Evolutionary conservation across 176 grass and related monocot species (phyloP).

Genomic region (Secale cereale): DNA sequence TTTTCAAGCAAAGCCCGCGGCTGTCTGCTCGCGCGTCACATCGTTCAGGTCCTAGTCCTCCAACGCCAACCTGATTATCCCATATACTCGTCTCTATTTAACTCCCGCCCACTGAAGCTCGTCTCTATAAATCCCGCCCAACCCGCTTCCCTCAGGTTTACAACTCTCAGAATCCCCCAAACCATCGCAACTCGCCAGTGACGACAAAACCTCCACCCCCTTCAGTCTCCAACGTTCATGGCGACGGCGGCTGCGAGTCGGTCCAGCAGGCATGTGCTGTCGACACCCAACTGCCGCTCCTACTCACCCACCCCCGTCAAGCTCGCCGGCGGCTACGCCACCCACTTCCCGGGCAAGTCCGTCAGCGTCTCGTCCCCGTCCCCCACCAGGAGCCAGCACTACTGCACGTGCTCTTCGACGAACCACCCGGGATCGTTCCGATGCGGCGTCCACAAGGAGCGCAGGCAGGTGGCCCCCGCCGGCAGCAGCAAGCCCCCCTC

Average conservation of each 20-base stretch:
- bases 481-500: too few species aligned
- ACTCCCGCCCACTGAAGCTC: too few species aligned
- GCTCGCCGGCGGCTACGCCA: not conserved
- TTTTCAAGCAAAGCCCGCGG: too few species aligned
- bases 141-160: too few species aligned
- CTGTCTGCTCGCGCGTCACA: too few species aligned
- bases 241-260: slow-evolving; percentile 32
- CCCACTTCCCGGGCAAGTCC: not conserved
- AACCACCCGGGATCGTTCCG: not conserved
- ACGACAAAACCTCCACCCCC: too few species aligned
- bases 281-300: slow-evolving; percentile 33
- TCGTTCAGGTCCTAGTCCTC: too few species aligned
- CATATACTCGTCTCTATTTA: too few species aligned
- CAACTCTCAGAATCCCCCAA: too few species aligned
- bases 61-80: too few species aligned
- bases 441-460: slow-evolving; percentile 55
- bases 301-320: slow-evolving; percentile 40
- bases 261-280: slow-evolving; percentile 19
- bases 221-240: slow-evolving; percentile 29
- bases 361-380: not conserved
- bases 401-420: not conserved
- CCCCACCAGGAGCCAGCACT: not conserved
- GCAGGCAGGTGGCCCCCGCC: not conserved
- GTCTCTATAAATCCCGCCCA: too few species aligned
- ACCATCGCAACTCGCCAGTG: too few species aligned